These are phyloP conservation scores for Podospora sp. DNA, from an alignment of 495 filamentous ascomycete species.

Conservation along the genomic window DNA sequence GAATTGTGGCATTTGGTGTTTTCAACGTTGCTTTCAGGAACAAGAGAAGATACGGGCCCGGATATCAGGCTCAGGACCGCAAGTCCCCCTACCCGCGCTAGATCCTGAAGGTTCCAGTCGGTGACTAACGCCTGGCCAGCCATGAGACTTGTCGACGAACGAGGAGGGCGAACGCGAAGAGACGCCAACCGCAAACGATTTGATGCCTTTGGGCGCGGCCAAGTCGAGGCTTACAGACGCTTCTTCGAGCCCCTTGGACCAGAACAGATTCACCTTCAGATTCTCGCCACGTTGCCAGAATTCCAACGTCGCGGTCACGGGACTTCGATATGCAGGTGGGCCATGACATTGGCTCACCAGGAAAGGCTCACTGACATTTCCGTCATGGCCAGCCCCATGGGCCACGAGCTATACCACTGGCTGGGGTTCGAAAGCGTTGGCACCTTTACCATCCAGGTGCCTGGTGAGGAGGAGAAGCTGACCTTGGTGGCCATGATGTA, in stretches of 20 bases:
- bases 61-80: conserved; percentile 36
- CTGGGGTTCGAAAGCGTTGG: background rate
- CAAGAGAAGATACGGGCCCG: conserved; percentile 34
- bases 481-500: conserved; percentile 1
- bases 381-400: conserved; percentile 5
- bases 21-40: conserved; percentile 41
- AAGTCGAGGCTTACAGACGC: background rate
- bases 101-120: background rate
- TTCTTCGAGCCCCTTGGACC: background rate
- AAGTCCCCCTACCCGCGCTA: conserved; percentile 24
- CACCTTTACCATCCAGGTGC: background rate
- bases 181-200: conserved; percentile 41
- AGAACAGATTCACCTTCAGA: conserved; percentile 2
- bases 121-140: conserved; percentile 20
- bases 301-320: background rate
- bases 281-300: background rate
- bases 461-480: conserved; percentile 2
- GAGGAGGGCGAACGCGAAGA: conserved; percentile 30
- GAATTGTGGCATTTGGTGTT: conserved; percentile 37
- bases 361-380: background rate
- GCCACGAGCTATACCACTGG: background rate
- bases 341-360: background rate
- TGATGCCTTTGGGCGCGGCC: conserved; percentile 16
- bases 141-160: conserved; percentile 30
- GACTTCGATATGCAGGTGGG: background rate